Percentiles rank a stretch among this genome's conserved stretches.
Conservation (phyloP, 1,284 basidiomycete species). For the Melampsora larici-populina region DNA sequence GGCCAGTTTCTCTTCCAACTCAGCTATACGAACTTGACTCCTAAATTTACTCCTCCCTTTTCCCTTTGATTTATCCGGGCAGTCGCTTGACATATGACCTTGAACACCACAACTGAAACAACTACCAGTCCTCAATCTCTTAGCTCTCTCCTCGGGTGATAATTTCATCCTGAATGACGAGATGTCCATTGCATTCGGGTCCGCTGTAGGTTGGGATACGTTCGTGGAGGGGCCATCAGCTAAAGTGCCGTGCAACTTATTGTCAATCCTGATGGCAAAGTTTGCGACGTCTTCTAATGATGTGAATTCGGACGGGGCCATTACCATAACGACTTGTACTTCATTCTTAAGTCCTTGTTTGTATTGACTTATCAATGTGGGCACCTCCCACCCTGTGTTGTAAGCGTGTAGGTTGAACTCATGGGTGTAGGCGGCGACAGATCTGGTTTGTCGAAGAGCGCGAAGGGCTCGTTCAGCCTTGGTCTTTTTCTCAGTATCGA, state of each 20-base stretch:
- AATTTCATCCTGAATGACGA: neutral
- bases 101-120: neutral
- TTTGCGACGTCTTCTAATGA: no score
- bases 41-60: neutral
- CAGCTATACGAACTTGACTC: neutral
- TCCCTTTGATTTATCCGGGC: neutral
- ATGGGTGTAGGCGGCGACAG: slow-evolving; percentile 13
- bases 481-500: no score
- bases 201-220: neutral
- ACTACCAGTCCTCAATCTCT: neutral
- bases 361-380: neutral
- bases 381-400: neutral
- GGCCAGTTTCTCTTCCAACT: neutral
- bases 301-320: no score
- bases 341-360: no score
- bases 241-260: neutral
- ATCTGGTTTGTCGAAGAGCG: neutral
- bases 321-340: no score
- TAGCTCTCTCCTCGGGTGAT: neutral
- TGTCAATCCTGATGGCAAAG: neutral
- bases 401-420: neutral
- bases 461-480: no score
- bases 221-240: neutral
- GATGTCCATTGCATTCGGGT: neutral
- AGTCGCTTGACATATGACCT: neutral